These are phyloP conservation scores for Artemisia tridentata DNA, from an alignment of 129 eudicot species.

Conservation along the genomic window DNA sequence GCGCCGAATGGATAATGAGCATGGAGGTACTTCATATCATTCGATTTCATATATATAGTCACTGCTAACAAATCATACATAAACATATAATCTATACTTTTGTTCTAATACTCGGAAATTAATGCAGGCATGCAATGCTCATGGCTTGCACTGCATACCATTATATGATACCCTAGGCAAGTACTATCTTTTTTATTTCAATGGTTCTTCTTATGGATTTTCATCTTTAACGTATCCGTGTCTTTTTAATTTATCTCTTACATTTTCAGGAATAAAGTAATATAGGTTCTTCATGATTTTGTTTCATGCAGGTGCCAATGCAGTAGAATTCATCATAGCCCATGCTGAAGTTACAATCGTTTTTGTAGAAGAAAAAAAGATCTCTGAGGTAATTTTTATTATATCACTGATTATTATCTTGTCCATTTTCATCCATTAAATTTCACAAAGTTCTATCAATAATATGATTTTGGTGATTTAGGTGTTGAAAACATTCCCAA, in stretches of 20 bases:
- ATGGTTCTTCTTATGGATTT: constrained; percentile 12
- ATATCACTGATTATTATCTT: not conserved
- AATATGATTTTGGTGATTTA: constrained; percentile 36
- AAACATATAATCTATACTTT: constrained; percentile 13
- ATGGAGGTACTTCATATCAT: constrained; percentile 64
- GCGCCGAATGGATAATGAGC: constrained; percentile 85
- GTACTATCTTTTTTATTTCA: constrained; percentile 3
- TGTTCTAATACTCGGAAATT: constrained; percentile 24
- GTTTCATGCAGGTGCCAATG: constrained; percentile 70
- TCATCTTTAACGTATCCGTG: not conserved
- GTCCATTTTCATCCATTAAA: not conserved
- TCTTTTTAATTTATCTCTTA: no score
- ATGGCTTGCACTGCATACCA: constrained; percentile 85
- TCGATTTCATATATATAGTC: not conserved
- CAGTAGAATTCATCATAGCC: constrained; percentile 81
- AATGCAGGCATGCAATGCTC: constrained; percentile 98
- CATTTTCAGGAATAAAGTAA: constrained; percentile 4
- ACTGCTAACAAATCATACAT: constrained; percentile 2
- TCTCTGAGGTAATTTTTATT: constrained; percentile 62
- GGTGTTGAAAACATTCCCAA: constrained; percentile 74
- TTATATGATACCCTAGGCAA: constrained; percentile 88
- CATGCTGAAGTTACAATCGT: constrained; percentile 85
- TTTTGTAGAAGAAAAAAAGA: constrained; percentile 79
- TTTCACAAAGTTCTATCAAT: not conserved
- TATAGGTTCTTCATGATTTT: constrained; percentile 14